A percentile compares a stretch with the other conserved stretches of the same genome.
Evolutionary conservation across 2,329 filamentous ascomycete species (phyloP).

Genomic region (Venturia asperata): DNA sequence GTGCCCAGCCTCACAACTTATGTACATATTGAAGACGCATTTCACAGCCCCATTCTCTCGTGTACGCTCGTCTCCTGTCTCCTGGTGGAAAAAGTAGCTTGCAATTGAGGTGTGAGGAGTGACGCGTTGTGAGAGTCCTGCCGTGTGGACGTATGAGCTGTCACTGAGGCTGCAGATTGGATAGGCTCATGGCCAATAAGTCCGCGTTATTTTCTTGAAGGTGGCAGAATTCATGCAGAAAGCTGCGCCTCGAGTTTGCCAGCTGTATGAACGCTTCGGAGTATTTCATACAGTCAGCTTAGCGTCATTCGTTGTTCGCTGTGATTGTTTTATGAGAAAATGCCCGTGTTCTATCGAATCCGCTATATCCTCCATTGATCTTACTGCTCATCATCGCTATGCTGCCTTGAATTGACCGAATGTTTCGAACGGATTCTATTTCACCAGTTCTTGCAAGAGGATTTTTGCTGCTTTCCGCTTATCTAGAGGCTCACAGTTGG

Average conservation of each 20-base stretch:
- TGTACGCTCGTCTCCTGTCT: not conserved
- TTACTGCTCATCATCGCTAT: no score
- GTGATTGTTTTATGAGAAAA: not conserved
- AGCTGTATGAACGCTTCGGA: conserved; percentile 3
- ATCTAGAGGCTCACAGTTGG: not conserved
- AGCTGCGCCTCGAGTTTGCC: not conserved
- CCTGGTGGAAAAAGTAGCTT: not conserved
- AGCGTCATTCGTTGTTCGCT: conserved; percentile 2
- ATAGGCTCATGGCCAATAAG: not conserved
- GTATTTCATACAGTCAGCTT: not conserved
- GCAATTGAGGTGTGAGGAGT: conserved; percentile 7
- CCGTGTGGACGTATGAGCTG: conserved; percentile 14
- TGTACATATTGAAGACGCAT: not conserved
- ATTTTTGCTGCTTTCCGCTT: not conserved
- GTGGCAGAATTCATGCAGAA: conserved; percentile 11
- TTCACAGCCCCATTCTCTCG: not conserved
- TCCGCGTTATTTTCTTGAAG: not conserved
- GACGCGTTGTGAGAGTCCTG: conserved; percentile 14
- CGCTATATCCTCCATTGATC: not conserved
- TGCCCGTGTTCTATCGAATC: not conserved
- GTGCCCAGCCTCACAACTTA: not conserved
- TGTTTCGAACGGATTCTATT: not conserved
- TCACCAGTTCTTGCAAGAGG: not conserved
- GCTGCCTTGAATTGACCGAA: no score
- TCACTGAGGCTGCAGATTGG: conserved; percentile 15